Conservation (phyloP, 495 filamentous ascomycete genomes). For the Xylona heveae region DNA sequence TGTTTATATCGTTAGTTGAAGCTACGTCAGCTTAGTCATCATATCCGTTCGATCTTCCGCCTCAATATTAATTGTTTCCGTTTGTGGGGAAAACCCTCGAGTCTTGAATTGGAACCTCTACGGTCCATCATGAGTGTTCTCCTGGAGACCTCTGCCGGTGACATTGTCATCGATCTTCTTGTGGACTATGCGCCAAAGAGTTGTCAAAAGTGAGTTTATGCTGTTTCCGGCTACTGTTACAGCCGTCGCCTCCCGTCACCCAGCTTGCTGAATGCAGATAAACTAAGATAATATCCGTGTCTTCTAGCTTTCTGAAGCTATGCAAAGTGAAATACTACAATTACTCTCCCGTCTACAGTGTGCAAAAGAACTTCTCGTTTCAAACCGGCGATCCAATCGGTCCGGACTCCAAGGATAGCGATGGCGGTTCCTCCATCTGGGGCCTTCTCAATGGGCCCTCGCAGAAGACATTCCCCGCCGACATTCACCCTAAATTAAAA, state of each 20-base stretch:
- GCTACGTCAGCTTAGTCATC: too few species aligned
- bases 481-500: constrained; percentile 65
- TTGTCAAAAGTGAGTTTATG: constrained; percentile 63
- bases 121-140: constrained; percentile 45
- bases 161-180: constrained; percentile 81
- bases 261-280: constrained; percentile 15
- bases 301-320: constrained; percentile 76
- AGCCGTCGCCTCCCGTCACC: neutral
- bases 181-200: constrained; percentile 70
- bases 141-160: constrained; percentile 75
- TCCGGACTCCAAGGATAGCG: constrained; percentile 56
- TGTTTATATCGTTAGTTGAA: too few species aligned
- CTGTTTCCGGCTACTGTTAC: constrained; percentile 1
- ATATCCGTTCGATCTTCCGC: constrained; percentile 3
- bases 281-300: constrained; percentile 26
- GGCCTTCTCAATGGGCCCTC: constrained; percentile 50
- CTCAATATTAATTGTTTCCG: constrained; percentile 11
- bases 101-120: too few species aligned
- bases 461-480: constrained; percentile 60
- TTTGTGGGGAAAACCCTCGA: constrained; percentile 6
- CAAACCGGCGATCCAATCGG: constrained; percentile 89
- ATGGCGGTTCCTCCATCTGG: constrained; percentile 88
- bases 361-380: constrained; percentile 84
- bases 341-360: constrained; percentile 69
- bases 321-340: constrained; percentile 98